Base-by-base conservation (phyloP, 2,329 filamentous ascomycete genomes). In the Aspergillus sp. region DNA sequence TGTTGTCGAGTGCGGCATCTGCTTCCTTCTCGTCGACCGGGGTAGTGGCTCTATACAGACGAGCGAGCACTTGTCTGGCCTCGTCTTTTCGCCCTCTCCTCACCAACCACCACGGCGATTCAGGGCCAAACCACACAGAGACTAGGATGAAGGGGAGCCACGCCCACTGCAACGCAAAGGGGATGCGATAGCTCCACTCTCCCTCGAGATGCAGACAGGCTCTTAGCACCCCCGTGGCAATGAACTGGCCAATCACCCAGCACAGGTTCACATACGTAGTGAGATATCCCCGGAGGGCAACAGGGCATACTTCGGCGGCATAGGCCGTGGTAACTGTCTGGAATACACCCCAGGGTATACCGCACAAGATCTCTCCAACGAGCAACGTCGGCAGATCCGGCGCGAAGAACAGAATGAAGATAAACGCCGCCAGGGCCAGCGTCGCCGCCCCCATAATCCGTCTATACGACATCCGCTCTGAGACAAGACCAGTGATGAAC, bases 71-170 rank as follows among this genome's bases (percentile, higher is more conserved):
- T 43, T 70, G 70, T 57, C 77, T 77, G 9, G 78, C 78, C 13
- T 78, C 75, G 17, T 75, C 70, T 1, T 73, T 58, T 9, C 72
- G 68, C 1, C 74, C 76, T 50, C 73, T 74, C 3, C 77, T 70
- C 32, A 80, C 73, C 7, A 79, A 71, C 78, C 78, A 79, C 76
- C 77, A 78, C n/a, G 78, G 78, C 3, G 72, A 78, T 60, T 80
- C 78, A 0, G 78, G 78, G 3, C 77, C 78, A 38, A 79, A 64
- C 15, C 68, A 64, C 30, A 77, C 71, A 9, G 74, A 76, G 34
- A 78, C 64, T 22, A 77, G 63, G 9, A 81, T 73, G 1, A 78
- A 77, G 12, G 80, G 63, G 0, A 78, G 78, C 76, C 78, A 80
- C 64, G 76, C 77, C 79, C 79, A 79, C 62, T 81, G 79, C 11